Evolutionary conservation across 306 rosid species (phyloP).

Genomic region (Cucumis melo): DNA sequence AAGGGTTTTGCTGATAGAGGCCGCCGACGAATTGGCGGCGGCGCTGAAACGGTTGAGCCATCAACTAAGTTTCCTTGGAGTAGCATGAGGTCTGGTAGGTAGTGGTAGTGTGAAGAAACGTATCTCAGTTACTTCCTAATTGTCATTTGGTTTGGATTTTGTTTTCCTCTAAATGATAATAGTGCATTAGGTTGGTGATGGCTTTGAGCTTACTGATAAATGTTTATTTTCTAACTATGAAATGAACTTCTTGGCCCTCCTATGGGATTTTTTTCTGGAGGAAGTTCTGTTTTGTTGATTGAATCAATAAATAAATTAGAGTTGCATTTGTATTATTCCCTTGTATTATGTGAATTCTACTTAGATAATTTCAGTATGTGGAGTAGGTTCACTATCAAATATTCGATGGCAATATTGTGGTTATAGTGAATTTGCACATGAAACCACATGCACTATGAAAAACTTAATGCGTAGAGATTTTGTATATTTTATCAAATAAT

Average conservation of each 20-base stretch:
- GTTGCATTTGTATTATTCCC: neutral
- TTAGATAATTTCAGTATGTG: neutral
- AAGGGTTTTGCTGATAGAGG: slow-evolving; percentile 13
- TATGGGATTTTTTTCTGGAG: neutral
- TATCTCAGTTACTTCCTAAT: neutral
- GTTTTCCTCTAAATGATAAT: neutral
- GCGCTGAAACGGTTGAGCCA: slow-evolving; percentile 3
- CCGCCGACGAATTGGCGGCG: slow-evolving; percentile 1
- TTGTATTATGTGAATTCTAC: neutral
- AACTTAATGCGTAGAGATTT: neutral
- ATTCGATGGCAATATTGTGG: neutral
- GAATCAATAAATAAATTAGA: neutral
- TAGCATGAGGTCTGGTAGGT: slow-evolving; percentile 51
- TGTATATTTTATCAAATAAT: neutral
- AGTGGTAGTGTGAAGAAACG: slow-evolving; percentile 18
- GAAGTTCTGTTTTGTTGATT: neutral
- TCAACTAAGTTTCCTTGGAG: slow-evolving; percentile 67
- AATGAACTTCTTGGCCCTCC: neutral
- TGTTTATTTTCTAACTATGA: neutral
- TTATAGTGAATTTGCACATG: neutral
- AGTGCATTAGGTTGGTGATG: neutral
- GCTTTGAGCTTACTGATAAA: neutral
- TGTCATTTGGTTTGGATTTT: neutral
- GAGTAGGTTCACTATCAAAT: neutral
- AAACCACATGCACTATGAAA: neutral